phyloP scores from a whole-genome alignment of 805 yeast genomes.

The Ogataea philodendri region DNA sequence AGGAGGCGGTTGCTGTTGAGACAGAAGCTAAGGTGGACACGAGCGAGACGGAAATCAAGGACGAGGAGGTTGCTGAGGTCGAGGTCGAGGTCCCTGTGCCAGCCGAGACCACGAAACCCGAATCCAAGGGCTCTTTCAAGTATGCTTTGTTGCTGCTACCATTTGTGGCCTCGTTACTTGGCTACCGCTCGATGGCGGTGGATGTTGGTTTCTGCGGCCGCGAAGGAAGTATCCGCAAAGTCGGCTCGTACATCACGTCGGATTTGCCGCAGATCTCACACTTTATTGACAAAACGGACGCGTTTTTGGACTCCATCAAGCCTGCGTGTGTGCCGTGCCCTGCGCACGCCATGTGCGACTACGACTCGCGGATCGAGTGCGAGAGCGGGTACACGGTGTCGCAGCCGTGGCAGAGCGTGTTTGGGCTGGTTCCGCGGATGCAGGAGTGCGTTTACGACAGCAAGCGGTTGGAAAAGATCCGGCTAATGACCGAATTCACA shows the following conservation, averaged over 20 bases:
- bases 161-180: slow-evolving; percentile 28
- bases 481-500: slow-evolving; percentile 63
- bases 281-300: slow-evolving; percentile 29
- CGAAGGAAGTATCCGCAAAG: slow-evolving; percentile 36
- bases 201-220: slow-evolving; percentile 75
- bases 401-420: slow-evolving; percentile 53
- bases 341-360: slow-evolving; percentile 70
- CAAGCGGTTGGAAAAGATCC: slow-evolving; percentile 62
- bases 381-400: slow-evolving; percentile 58
- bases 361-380: slow-evolving; percentile 60
- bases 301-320: slow-evolving; percentile 17
- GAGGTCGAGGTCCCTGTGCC: slow-evolving; percentile 9
- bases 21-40: background rate
- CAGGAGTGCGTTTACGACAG: slow-evolving; percentile 75
- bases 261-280: slow-evolving; percentile 6
- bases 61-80: slow-evolving; percentile 12
- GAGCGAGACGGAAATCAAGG: slow-evolving; percentile 7
- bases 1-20: no score
- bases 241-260: slow-evolving; percentile 22
- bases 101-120: slow-evolving; percentile 1
- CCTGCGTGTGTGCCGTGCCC: slow-evolving; percentile 82
- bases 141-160: slow-evolving; percentile 3
- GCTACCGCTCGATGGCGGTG: slow-evolving; percentile 65
- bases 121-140: background rate
- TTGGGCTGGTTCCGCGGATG: slow-evolving; percentile 57